Evolutionary conservation across 345 rosid genomes (phyloP), one percentile per base, ranked within the genome.

Genomic region (Eucalyptus microcorys): DNA sequence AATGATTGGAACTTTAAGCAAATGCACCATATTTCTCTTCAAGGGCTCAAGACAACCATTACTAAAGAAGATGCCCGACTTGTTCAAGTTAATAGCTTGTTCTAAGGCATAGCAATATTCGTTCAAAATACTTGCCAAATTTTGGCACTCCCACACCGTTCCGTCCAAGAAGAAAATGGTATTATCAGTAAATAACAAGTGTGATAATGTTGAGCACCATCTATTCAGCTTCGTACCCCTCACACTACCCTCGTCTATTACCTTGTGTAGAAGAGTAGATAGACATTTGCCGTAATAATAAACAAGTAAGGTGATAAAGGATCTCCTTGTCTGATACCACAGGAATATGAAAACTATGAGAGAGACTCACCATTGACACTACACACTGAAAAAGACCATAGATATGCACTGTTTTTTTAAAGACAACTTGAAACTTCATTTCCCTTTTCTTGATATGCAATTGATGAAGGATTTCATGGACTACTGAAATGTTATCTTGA

Each of bases 401-500:
- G 68, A 27, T 61, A 30, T 55, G 61, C 8, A 61, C 0, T 30
- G 7, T 61, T 30, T 22, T 55, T 55, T 55, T 0, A 55, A 55
- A 55, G 27, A 55, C 27, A 22, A 21, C 61, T 55, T 55, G 30
- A 24, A 55, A 55, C 12, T 24, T 21, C 27, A 8, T 55, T 55
- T 55, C 27, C 3, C 5, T 4, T 55, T 55, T 55, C 0, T 4
- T 0, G 12, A 22, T 55, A 8, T 5, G 2, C 24, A 55, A 2
- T 8, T 21, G 61, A 10, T 55, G 61, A 22, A 53, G 3, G 27
- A 55, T 26, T 55, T 55, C 3, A 0, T 22, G 3, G 61, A 55
- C 11, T 21, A 55, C 27, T 4, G 22, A 21, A 10, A 55, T 9
- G 27, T 55, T 55, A 55, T 55, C 61, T 4, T 55, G 61, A 55